Evolutionary conservation across 805 yeast species (phyloP).

Genomic region (Hanseniaspora osmophila): DNA sequence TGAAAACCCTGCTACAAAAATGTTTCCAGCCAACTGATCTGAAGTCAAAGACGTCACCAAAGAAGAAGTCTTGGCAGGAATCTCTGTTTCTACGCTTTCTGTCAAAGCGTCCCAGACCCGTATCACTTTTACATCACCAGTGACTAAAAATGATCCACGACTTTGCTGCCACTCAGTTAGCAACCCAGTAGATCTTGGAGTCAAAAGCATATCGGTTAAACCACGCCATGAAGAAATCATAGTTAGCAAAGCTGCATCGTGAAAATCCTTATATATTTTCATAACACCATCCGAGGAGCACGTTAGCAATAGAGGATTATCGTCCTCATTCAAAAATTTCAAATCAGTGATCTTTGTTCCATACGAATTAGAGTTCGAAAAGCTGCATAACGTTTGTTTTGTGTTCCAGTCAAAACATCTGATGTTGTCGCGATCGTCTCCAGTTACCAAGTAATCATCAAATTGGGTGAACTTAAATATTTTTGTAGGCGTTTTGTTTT

Average conservation of each 20-base stretch:
- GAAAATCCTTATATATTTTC: conserved; percentile 67
- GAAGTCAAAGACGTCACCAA: conserved; percentile 84
- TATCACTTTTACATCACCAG: conserved; percentile 88
- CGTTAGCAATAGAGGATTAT: conserved; percentile 65
- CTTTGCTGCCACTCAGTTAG: conserved; percentile 95
- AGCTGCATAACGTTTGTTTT: conserved; percentile 43
- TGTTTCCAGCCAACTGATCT: conserved; percentile 88
- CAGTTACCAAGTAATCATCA: conserved; percentile 65
- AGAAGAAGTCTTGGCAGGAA: conserved; percentile 82
- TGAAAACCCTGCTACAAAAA: conserved; percentile 81
- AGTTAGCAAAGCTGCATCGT: conserved; percentile 38
- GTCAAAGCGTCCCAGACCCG: conserved; percentile 95
- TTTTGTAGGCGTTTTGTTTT: conserved; percentile 70
- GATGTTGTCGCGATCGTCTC: conserved; percentile 74
- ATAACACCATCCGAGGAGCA: conserved; percentile 95
- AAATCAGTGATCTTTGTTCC: conserved; percentile 83
- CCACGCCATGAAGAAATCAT: conserved; percentile 87
- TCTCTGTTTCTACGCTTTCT: conserved; percentile 71
- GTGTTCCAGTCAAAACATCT: conserved; percentile 81
- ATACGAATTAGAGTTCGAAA: conserved; percentile 71
- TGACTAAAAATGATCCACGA: conserved; percentile 76
- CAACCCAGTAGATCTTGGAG: conserved; percentile 71
- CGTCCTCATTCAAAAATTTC: conserved; percentile 84
- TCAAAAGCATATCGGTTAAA: conserved; percentile 65
- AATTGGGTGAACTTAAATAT: conserved; percentile 75